phyloP scores from a whole-genome alignment of 2,329 filamentous ascomycete genomes.

The Colletotrichum godetiae region DNA sequence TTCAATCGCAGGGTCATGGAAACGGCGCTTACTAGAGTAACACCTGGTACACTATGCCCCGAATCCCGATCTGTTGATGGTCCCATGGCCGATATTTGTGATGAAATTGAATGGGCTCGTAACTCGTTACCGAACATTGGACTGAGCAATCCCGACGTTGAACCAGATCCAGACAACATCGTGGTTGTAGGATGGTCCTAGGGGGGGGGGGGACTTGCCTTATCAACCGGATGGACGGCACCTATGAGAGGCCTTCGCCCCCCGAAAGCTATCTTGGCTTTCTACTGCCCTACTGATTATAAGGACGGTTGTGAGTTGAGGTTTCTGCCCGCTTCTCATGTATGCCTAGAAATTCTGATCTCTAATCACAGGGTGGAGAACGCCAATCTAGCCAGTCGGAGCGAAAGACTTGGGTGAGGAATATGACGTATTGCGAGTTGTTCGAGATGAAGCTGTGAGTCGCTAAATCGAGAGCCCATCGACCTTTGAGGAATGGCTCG shows the following conservation, averaged over 20 bases:
- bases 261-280: constrained; percentile 55
- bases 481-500: background rate
- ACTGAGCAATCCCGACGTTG: constrained; percentile 25
- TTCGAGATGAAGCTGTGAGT: constrained; percentile 32
- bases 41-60: constrained; percentile 52
- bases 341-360: background rate
- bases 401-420: constrained; percentile 12
- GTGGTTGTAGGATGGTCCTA: constrained; percentile 60
- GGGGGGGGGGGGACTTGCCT: constrained; percentile 56
- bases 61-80: constrained; percentile 57
- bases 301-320: constrained; percentile 40
- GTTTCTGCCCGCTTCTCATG: too few relatives aligned
- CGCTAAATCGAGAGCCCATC: too few relatives aligned
- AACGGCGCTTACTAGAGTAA: background rate
- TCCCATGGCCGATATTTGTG: constrained; percentile 55
- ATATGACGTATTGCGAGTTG: constrained; percentile 44
- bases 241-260: constrained; percentile 42
- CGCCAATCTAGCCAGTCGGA: constrained; percentile 36
- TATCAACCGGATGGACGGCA: constrained; percentile 53
- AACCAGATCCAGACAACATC: constrained; percentile 44
- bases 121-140: constrained; percentile 44
- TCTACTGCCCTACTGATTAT: constrained; percentile 56
- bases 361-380: constrained; percentile 27
- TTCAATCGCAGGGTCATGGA: too few relatives aligned
- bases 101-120: constrained; percentile 55